A percentile compares a stretch with the other conserved stretches of the same genome.
These are phyloP conservation scores for Corymbia maculata DNA, from an alignment of 345 rosid species.

Conservation along the genomic window DNA sequence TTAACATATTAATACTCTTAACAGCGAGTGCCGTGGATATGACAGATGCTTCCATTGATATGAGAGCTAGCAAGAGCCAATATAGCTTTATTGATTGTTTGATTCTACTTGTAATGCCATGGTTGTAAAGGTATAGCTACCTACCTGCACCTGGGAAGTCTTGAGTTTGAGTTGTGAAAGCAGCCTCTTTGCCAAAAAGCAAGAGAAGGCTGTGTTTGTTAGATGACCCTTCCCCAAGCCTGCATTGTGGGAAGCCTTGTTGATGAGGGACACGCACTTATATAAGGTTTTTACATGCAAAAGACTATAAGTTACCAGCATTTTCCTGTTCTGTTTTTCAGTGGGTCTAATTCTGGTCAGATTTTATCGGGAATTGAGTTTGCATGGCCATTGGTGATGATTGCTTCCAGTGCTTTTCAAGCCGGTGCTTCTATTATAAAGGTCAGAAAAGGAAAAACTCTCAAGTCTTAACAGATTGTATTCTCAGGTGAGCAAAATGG, in stretches of 20 bases:
- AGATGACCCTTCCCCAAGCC: not conserved
- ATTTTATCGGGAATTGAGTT: slow-evolving; percentile 42
- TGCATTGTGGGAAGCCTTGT: not conserved
- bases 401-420: slow-evolving; percentile 77
- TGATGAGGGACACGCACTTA: not conserved
- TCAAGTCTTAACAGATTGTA: not conserved
- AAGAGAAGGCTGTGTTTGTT: not conserved
- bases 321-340: slow-evolving; percentile 11
- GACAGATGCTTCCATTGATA: not conserved
- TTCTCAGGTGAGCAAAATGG: slow-evolving; percentile 1
- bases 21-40: not conserved
- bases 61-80: not conserved
- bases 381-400: slow-evolving; percentile 69
- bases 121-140: not conserved
- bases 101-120: not conserved
- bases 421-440: slow-evolving; percentile 80
- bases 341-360: slow-evolving; percentile 66
- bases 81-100: not conserved
- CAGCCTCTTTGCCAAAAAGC: not conserved
- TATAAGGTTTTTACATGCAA: not conserved
- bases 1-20: not conserved
- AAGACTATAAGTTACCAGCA: not conserved
- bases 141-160: not conserved
- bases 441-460: slow-evolving; percentile 22
- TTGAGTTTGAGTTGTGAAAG: not conserved